Percentiles rank a stretch among this genome's conserved stretches.
These are phyloP conservation scores for Toxicodendron radicans DNA, from an alignment of 345 rosid species.

Conservation along the genomic window DNA sequence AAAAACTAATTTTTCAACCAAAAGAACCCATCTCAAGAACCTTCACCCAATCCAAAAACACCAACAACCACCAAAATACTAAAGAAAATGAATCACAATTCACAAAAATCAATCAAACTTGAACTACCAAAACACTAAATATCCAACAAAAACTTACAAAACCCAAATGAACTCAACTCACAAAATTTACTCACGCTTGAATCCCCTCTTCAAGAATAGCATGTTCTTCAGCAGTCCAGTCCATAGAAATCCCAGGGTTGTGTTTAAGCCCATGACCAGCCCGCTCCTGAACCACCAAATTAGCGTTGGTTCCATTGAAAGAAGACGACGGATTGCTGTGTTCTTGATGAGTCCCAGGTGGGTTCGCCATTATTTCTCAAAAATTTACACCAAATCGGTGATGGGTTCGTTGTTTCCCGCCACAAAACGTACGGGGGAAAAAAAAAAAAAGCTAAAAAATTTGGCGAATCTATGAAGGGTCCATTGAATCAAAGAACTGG, in stretches of 20 bases:
- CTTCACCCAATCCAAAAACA: not conserved
- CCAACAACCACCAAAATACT: too few relatives aligned
- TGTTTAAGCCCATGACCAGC: constrained; percentile 40
- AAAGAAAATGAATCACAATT: too few relatives aligned
- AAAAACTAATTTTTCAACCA: not conserved
- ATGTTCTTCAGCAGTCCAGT: constrained; percentile 62
- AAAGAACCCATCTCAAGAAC: constrained; percentile 2
- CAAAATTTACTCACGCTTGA: constrained; percentile 35
- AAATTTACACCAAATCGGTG: not conserved
- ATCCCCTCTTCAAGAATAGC: constrained; percentile 50
- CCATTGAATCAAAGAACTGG: too few relatives aligned
- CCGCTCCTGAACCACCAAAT: constrained; percentile 14
- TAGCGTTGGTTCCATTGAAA: constrained; percentile 28
- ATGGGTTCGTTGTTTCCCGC: constrained; percentile 12
- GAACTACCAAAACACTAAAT: not conserved
- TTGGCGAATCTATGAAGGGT: not conserved
- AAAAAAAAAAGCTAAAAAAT: too few relatives aligned
- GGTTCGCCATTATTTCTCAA: constrained; percentile 45
- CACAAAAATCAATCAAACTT: too few relatives aligned
- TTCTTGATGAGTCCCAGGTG: constrained; percentile 51
- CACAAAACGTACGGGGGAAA: not conserved
- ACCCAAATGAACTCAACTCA: constrained; percentile 3
- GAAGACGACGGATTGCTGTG: constrained; percentile 37
- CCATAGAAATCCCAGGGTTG: constrained; percentile 60
- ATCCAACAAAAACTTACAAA: constrained; percentile 2